These are phyloP conservation scores for Candida germanica DNA, from an alignment of 805 yeast genomes.

Conservation along the genomic window DNA sequence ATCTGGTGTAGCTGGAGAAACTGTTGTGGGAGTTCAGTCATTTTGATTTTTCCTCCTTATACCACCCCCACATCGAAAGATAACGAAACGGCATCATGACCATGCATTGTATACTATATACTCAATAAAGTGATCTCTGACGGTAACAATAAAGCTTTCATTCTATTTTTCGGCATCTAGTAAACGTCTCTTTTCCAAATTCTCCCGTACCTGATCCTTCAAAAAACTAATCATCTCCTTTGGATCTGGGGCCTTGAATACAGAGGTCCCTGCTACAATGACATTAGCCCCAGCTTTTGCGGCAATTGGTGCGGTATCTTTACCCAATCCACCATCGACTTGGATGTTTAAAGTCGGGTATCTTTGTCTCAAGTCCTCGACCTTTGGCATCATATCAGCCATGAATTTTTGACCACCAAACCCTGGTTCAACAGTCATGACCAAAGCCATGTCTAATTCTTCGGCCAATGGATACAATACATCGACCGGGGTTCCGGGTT, in stretches of 20 bases:
- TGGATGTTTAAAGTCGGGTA: slow-evolving; percentile 84
- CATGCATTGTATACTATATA: slow-evolving; percentile 1
- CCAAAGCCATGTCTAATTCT: slow-evolving; percentile 86
- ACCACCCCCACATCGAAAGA: no score
- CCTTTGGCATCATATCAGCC: slow-evolving; percentile 96
- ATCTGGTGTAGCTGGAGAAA: slow-evolving; percentile 52
- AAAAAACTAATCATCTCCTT: slow-evolving; percentile 66
- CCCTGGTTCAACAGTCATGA: slow-evolving; percentile 99
- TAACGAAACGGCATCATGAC: no score
- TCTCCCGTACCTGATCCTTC: slow-evolving; percentile 56
- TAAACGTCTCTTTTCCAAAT: slow-evolving; percentile 46
- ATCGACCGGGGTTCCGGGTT: slow-evolving; percentile 89
- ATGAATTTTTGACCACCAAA: slow-evolving; percentile 97
- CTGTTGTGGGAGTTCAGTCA: slow-evolving; percentile 76
- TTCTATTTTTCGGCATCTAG: slow-evolving; percentile 11
- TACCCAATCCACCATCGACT: slow-evolving; percentile 95
- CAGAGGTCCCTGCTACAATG: slow-evolving; percentile 95
- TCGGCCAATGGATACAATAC: slow-evolving; percentile 74
- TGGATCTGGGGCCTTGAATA: slow-evolving; percentile 83
- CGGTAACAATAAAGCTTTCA: no score
- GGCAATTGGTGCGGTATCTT: slow-evolving; percentile 78
- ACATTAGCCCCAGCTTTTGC: slow-evolving; percentile 98
- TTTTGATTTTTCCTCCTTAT: slow-evolving; percentile 29
- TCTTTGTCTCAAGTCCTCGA: slow-evolving; percentile 64
- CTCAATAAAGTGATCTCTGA: background rate